Evolutionary conservation across 495 filamentous ascomycete species (phyloP), one percentile per base, ranked within the genome.

Genomic region (Penicillium desertorum): DNA sequence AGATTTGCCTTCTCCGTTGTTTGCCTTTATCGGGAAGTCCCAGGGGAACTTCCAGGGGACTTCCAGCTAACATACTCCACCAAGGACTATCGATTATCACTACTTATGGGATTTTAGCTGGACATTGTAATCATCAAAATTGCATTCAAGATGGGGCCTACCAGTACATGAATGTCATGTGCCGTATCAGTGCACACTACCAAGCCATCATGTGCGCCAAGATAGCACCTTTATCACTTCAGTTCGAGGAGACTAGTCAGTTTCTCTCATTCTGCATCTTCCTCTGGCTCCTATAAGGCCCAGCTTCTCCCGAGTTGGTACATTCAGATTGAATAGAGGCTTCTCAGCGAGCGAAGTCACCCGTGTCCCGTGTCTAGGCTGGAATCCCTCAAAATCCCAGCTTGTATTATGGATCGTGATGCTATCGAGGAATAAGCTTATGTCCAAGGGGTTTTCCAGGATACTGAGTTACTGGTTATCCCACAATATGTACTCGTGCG

Each of bases 321-420:
- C 87, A 53, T 72, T 71, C 0, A 81, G 76, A 59, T 88, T 79
- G 59, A 84, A 88, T 45, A 78, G 82, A 0, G 86, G 86, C 67
- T 80, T 83, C 74, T 88, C 87, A 16, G 83, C 86, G n/a, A 89
- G 68, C 9, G 82, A 73, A 0, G 86, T 88, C 16, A 88, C 85
- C 29, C 86, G 76, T 10, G 81, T 81, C 23, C 84, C 84, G 64
- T 87, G 85, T 41, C 85, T 74, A 0, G 84, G 83, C 64, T 87
- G 71, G 10, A 73, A 76, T 14, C 82, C 84, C 34, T 81, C 83
- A 67, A 86, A 87, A 56, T 88, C 85, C 83, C 84, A 88, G 62
- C 78, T 83, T 1, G 83, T 84, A 56, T 85, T 87, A 60, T 88
- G 84, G 27, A 87, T 87, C 0, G 84, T 87, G 43, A 88, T 85